Percentiles rank a stretch among this genome's conserved stretches.
These are phyloP conservation scores for Diutina rugosa DNA, from an alignment of 1,139 yeast genomes.

Conservation along the genomic window DNA sequence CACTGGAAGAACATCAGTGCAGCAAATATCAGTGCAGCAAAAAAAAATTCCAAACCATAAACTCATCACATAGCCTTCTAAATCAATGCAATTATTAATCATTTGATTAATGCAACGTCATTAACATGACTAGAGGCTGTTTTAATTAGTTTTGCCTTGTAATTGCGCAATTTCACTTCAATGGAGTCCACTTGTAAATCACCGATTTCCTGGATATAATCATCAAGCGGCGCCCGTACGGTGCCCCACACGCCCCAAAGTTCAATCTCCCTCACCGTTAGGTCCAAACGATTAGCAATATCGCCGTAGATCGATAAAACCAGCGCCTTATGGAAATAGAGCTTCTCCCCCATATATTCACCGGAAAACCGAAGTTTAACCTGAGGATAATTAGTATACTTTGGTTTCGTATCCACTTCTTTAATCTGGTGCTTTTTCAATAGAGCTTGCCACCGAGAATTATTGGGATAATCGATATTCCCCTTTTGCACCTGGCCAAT, in stretches of 20 bases:
- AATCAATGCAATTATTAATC: no score
- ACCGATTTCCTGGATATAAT: not conserved
- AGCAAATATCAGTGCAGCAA: no score
- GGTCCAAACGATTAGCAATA: not conserved
- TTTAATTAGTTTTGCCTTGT: no score
- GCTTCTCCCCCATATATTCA: no score
- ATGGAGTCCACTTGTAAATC: not conserved
- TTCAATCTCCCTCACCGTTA: not conserved
- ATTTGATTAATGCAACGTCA: no score
- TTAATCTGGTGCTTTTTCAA: not conserved
- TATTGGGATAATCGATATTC: not conserved
- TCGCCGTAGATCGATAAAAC: not conserved
- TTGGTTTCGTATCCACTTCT: no score
- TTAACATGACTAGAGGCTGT: no score
- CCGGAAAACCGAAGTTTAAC: not conserved
- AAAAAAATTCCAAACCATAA: no score
- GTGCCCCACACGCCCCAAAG: not conserved
- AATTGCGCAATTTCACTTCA: not conserved
- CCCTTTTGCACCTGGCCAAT: not conserved
- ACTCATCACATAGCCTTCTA: no score
- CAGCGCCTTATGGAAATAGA: not conserved
- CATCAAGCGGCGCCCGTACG: not conserved
- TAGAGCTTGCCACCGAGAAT: not conserved
- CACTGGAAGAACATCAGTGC: no score
- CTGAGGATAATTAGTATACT: not conserved